phyloP scores from a whole-genome alignment of 2,329 filamentous ascomycete genomes.

The Monosporascus ibericus region DNA sequence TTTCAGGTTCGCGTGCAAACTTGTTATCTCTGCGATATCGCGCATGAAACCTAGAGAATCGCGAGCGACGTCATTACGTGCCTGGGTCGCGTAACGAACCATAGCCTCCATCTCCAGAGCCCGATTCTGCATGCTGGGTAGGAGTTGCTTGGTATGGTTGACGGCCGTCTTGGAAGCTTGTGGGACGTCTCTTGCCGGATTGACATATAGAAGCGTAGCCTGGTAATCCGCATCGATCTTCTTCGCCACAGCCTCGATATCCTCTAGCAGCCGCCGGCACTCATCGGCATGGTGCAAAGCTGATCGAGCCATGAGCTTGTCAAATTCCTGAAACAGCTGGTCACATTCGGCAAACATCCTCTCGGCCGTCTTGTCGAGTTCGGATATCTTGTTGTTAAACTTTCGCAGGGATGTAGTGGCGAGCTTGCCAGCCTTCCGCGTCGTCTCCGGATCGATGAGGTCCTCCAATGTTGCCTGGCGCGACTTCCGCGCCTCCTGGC shows the following conservation, averaged over 20 bases:
- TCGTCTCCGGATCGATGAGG: conserved; percentile 68
- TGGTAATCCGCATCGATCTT: conserved; percentile 86
- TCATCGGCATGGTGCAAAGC: conserved; percentile 55
- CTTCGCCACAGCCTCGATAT: conserved; percentile 78
- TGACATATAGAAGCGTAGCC: conserved; percentile 63
- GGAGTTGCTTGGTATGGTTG: conserved; percentile 55
- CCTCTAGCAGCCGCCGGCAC: conserved; percentile 64
- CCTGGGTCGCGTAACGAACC: conserved; percentile 52
- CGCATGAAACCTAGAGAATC: conserved; percentile 72
- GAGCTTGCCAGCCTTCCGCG: conserved; percentile 64
- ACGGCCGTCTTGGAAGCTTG: conserved; percentile 59
- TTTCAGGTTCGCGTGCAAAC: conserved; percentile 66
- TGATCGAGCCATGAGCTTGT: conserved; percentile 50
- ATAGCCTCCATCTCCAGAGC: conserved; percentile 57
- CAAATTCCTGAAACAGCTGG: conserved; percentile 56
- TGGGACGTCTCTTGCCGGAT: conserved; percentile 53
- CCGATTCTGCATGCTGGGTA: conserved; percentile 52
- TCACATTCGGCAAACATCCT: conserved; percentile 58
- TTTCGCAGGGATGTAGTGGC: conserved; percentile 52
- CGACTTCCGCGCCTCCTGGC: conserved; percentile 35
- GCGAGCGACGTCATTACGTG: conserved; percentile 61
- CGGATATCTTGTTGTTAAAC: conserved; percentile 53
- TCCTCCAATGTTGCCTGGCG: conserved; percentile 60
- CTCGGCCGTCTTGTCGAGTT: conserved; percentile 54
- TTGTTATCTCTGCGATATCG: conserved; percentile 73